These are phyloP conservation scores for Kazachstania taianensis DNA, from an alignment of 805 yeast species.

Conservation along the genomic window DNA sequence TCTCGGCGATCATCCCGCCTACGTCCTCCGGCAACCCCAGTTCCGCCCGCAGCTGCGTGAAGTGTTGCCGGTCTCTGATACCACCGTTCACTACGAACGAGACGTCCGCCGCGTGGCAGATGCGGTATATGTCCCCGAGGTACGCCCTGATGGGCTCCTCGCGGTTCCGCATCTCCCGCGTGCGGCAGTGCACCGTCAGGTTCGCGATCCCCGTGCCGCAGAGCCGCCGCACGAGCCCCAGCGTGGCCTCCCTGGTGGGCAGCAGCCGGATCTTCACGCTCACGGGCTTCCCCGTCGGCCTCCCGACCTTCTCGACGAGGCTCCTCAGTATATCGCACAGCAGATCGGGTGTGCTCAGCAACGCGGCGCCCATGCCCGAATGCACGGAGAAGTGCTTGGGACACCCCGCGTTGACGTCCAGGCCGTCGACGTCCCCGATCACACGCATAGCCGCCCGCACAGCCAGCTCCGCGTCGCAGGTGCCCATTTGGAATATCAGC, in stretches of 20 bases:
- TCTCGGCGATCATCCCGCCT: conserved; percentile 93
- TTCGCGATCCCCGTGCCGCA: conserved; percentile 72
- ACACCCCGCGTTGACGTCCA: conserved; percentile 93
- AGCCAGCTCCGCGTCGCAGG: conserved; percentile 74
- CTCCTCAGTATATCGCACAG: conserved; percentile 57
- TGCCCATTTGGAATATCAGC: conserved; percentile 84
- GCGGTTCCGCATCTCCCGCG: conserved; percentile 78
- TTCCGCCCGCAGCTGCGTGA: conserved; percentile 37
- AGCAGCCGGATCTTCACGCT: conserved; percentile 83
- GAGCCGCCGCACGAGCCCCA: conserved; percentile 45
- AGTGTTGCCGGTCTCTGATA: conserved; percentile 46
- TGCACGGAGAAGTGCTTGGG: conserved; percentile 94
- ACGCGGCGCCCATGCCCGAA: conserved; percentile 96
- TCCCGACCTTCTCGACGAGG: conserved; percentile 73
- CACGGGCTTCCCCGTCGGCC: conserved; percentile 65
- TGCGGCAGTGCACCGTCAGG: conserved; percentile 86
- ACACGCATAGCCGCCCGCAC: conserved; percentile 78
- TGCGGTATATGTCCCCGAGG: conserved; percentile 47
- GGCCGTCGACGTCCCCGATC: conserved; percentile 80
- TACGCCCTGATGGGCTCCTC: conserved; percentile 71
- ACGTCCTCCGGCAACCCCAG: conserved; percentile 41
- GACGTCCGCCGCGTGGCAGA: conserved; percentile 53
- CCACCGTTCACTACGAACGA: conserved; percentile 79
- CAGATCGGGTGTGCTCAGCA: conserved; percentile 70
- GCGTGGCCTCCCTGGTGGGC: conserved; percentile 50